Base-by-base conservation (phyloP, 2,329 filamentous ascomycete genomes). In the Colletotrichum simmondsii region DNA sequence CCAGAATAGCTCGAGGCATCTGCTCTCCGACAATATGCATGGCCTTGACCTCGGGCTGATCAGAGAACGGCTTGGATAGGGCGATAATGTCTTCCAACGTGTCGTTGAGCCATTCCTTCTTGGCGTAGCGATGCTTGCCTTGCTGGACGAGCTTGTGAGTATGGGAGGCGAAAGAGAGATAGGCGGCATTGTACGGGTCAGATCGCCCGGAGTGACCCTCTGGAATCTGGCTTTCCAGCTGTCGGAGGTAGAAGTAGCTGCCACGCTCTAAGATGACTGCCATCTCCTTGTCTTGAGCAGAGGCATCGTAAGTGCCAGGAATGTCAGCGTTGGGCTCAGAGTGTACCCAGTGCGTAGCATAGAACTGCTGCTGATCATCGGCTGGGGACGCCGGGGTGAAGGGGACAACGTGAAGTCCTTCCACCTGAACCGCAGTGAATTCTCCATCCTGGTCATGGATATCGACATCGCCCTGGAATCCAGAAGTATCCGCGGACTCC, bases 1-100 rank as follows among this genome's bases (percentile, higher is more conserved):
- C 81, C 1, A 78, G 76, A 12, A 87, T 75, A 1, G 82, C 78
- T 16, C 77, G 72, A 2, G 80, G 75, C 19, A 86, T 68, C 16
- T 52, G 42, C 16, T 62, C 65, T 7, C 65, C 57, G 1, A 68
- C 65, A 14, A 68, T 14, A 5, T 53, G 65, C 56, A 67, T 67
- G 6, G 57, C 57, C 7, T 61, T 60, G 42, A 67, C 35, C 30
- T 60, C 65, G 22, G 65, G 57, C 7, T 52, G 56, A 2, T 67
- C 28, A 3, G 65, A 37, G 57, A 59, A 59, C 8, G 65, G 46
- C 42, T 2, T 42, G 10, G 22, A 60, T 7, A 22, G 11, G 1
- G 65, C 28, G 1, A 37, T 3, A 7, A 67, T 59, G 4, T 68
- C 59, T 32, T 68, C 66, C 4, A 42, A 32, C 2, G 59, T 68